These are phyloP conservation scores for Ormosia emarginata DNA, from an alignment of 306 rosid genomes.

Conservation along the genomic window DNA sequence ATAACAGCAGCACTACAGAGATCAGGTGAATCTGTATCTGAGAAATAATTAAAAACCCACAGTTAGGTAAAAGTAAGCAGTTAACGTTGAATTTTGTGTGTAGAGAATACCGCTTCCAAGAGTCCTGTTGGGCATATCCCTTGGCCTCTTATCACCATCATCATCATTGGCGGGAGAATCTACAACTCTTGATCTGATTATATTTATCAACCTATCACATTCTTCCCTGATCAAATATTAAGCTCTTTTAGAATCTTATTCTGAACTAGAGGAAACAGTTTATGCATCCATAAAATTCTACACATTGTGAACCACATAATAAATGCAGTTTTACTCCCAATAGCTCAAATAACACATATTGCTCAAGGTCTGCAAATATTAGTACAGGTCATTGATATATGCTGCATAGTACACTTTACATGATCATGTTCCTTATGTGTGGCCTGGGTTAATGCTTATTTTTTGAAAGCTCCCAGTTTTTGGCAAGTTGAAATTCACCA, in stretches of 20 bases:
- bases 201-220: conserved; percentile 57
- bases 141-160: conserved; percentile 38
- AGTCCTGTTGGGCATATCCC: conserved; percentile 37
- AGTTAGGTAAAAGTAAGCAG: conserved; percentile 6
- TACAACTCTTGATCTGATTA: conserved; percentile 77
- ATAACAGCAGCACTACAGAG: conserved; percentile 69
- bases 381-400: neutral
- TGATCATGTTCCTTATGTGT: neutral
- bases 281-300: conserved; percentile 13
- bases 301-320: neutral
- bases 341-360: neutral
- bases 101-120: conserved; percentile 39
- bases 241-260: conserved; percentile 20
- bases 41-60: conserved; percentile 20
- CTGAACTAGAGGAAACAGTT: conserved; percentile 8
- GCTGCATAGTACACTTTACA: neutral
- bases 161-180: conserved; percentile 42
- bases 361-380: conserved; percentile 14
- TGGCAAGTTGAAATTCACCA: neutral
- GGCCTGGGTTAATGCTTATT: neutral
- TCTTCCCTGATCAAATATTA: conserved; percentile 78
- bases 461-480: neutral
- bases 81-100: conserved; percentile 7
- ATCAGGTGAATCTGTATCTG: conserved; percentile 44
- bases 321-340: conserved; percentile 4